Evolutionary conservation across 345 rosid species (phyloP), one percentile per base, ranked within the genome.

Genomic region (Angophora floribunda): DNA sequence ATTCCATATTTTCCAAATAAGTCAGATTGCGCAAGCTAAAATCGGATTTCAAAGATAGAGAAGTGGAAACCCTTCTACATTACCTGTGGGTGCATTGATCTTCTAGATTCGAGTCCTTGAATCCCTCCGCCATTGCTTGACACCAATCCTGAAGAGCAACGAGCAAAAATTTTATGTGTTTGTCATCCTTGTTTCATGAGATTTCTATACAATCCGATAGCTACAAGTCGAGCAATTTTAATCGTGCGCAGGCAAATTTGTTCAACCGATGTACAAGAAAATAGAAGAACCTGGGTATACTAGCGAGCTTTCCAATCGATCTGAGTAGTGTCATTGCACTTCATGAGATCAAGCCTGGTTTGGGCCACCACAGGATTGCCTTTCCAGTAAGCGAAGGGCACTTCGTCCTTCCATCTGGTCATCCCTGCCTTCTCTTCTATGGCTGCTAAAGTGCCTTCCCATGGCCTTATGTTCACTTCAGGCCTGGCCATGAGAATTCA

Each of bases 301-400:
- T 91, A 89, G 53, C 86, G 93, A 85, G 93, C 86, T 59, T 91
- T 91, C 87, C 93, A 93, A 32, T 95, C 90, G 82, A 85, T 49
- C 30, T 87, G 85, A 15, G 67, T 86, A 3, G 95, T 89, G 87
- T 85, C 79, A 32, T 95, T 93, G 91, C 98, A 96, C 52, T 85
- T 90, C 92, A 92, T 82, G 15, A 96, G 93, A 52, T 94, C 87
- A 47, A 3, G n/a, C 87, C 98, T 92, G 6, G 28, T 44, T 4
- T 8, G n/a, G 32, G 93, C 95, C 14, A 6, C 0, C 13, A 59
- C 65, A 24, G 93, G 91, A 87, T 94, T 95, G 26, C 96, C 96
- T 91, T 90, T 95, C 97, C 97, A 95, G 7, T 93, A 91, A 32
- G 96, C 97, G 44, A 91, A 93, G 13, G 96, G 95, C 78, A 50